phyloP scores from a whole-genome alignment of 2,329 filamentous ascomycete genomes.

The Colletotrichum filicis region DNA sequence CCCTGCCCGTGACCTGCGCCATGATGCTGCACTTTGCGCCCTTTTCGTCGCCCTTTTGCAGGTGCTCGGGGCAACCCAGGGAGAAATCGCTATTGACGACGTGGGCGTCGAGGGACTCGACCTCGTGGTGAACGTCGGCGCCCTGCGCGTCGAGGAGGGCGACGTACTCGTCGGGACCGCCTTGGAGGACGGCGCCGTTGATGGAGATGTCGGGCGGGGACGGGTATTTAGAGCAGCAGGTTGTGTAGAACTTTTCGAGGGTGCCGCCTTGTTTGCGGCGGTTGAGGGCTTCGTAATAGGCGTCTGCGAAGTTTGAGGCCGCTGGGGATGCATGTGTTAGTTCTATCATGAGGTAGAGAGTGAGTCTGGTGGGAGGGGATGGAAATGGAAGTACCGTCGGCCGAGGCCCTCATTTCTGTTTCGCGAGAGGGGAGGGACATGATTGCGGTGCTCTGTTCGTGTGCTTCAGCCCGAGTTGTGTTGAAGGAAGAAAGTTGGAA shows the following conservation, averaged over 20 bases:
- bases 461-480: too few relatives aligned
- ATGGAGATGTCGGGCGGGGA: constrained; percentile 78
- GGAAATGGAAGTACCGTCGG: constrained; percentile 53
- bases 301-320: constrained; percentile 76
- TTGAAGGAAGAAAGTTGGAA: neutral
- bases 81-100: constrained; percentile 77
- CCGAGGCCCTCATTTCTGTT: constrained; percentile 56
- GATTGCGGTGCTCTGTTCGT: neutral
- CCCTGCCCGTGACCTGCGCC: constrained; percentile 78
- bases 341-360: neutral
- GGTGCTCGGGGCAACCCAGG: constrained; percentile 63
- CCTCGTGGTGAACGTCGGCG: constrained; percentile 72
- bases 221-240: constrained; percentile 62
- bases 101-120: constrained; percentile 81
- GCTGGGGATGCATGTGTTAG: constrained; percentile 54
- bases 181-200: constrained; percentile 77
- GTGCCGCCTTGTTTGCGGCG: constrained; percentile 70
- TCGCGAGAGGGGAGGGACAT: constrained; percentile 54
- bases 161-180: constrained; percentile 71
- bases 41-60: constrained; percentile 53
- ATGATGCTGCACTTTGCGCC: constrained; percentile 74
- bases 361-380: neutral
- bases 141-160: constrained; percentile 74
- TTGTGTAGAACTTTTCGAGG: constrained; percentile 78
- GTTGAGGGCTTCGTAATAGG: constrained; percentile 81